Evolutionary conservation across 2,329 filamentous ascomycete species (phyloP), one percentile per base, ranked within the genome.

Genomic region (Hawksworthiomyces lignivorus): DNA sequence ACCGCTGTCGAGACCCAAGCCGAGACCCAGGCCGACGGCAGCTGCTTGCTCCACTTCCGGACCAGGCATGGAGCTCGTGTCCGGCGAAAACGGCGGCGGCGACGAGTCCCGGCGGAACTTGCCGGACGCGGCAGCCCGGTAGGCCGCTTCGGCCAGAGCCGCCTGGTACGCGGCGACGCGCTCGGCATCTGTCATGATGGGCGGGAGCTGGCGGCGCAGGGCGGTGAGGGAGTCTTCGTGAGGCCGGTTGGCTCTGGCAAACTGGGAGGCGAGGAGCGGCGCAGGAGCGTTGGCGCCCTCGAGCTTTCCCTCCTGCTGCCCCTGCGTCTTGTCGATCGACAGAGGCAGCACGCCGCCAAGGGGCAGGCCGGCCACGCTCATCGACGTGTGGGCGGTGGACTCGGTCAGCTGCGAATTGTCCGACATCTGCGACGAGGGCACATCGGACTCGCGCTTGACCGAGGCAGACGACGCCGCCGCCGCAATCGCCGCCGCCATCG

Each of bases 71-170:
- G n/a, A n/a, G 17, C n/a, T 10, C 15, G 35, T 20, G 10, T 33
- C 32, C 4, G 45, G 39, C 4, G 54, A 53, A 19, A 53, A 54
- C 1, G 57, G 57, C 1, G 62, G 52, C 8, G 70, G 67, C 12
- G 68, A 70, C 1, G 67, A 66, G 42, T 75, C 72, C 12, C 86
- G 73, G 14, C 76, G 69, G 52, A 94, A 90, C 43, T 85, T 82
- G 3, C 87, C 87, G 28, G 81, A 82, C 1, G 78, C 78, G 18
- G 80, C 83, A 6, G 88, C 87, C 56, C 82, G 73, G 47, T 83
- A 81, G 9, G 87, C 84, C 7, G 88, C 90, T 35, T 84, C 82
- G 2, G 87, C 87, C 5, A 97, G 70, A 1, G 88, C 87, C 39
- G 83, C 83, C 56, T 95, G 88, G 54, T 96, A 90, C 31, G 79